Base-by-base conservation (phyloP, 2,329 filamentous ascomycete genomes). In the Colletotrichum shisoi region DNA sequence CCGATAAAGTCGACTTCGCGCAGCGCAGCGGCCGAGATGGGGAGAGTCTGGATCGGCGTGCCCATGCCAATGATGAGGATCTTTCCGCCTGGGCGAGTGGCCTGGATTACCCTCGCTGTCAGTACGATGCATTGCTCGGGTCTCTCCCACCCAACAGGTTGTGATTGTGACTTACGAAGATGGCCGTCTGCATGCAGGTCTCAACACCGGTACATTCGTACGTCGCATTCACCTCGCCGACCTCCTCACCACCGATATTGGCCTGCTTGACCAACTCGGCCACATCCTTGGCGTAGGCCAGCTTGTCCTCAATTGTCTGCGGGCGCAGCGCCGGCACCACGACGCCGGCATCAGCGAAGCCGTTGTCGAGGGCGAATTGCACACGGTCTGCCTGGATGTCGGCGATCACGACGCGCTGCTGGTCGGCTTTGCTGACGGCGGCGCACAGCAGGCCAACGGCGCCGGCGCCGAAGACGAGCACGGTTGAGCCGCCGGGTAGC, bases 131-230 rank as follows among this genome's bases (percentile, higher is more conserved):
- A n/a, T 48, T 24, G 34, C n/a, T 4, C 12, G 24, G 6, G 7
- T 46, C 17, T 7, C 27, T 31, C 31, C 31, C 8, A 34, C 31
- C 27, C 13, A 15, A 9, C 24, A 34, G 31, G 7, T 34, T 34
- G 8, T 9, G 1, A 46, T 45, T 42, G 13, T 8, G 11, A 77
- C 81, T 76, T 70, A 85, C 84, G 72, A 91, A 94, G 62, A 94
- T 92, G 4, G 89, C 85, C 6, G 87, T 87, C 75, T 94, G 91
- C 72, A 93, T 82, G 72, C 91, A 94, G 0, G 87, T 86, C 74
- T 92, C 90, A 24, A 93, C 91, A 9, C 91, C 91, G 0, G 91
- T 94, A 74, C 91, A 93, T 78, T 94, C 91, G 73, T 91, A 93
- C 2, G 90, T 89, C 1, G 86, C 85, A 57, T 87, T 84, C 0